Evolutionary conservation across 371 early-diverging fungal genomes (phyloP).

Genomic region (Apophysomyces elegans): DNA sequence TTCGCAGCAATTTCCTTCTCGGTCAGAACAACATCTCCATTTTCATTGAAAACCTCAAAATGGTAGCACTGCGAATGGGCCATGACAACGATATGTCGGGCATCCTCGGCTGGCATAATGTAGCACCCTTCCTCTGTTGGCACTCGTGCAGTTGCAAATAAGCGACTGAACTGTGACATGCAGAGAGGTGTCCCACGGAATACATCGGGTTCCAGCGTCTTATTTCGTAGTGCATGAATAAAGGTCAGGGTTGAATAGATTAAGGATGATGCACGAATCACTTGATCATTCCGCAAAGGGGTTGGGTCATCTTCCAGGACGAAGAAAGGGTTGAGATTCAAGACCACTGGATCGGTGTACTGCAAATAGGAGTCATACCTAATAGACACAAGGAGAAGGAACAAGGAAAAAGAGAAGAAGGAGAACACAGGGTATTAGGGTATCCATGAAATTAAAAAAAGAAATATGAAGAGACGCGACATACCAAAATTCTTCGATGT

Average conservation of each 20-base stretch:
- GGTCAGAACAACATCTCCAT: slow-evolving; percentile 44
- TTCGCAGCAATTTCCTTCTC: slow-evolving; percentile 58
- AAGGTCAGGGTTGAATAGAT: slow-evolving; percentile 60
- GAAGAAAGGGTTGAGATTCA: slow-evolving; percentile 60
- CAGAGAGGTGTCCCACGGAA: slow-evolving; percentile 68
- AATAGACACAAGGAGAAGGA: neutral
- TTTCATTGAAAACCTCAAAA: slow-evolving; percentile 67
- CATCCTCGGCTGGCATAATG: slow-evolving; percentile 50
- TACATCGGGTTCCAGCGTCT: slow-evolving; percentile 66
- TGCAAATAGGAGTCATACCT: slow-evolving; percentile 58
- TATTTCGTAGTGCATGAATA: slow-evolving; percentile 47
- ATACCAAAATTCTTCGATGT: slow-evolving; percentile 64
- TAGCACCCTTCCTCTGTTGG: slow-evolving; percentile 59
- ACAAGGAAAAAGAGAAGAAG: neutral
- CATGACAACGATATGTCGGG: slow-evolving; percentile 68
- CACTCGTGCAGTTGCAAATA: slow-evolving; percentile 67
- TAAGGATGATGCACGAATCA: slow-evolving; percentile 54
- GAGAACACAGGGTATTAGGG: neutral
- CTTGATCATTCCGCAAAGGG: slow-evolving; percentile 54
- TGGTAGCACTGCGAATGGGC: slow-evolving; percentile 68
- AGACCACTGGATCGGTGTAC: slow-evolving; percentile 49
- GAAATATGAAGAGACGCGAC: slow-evolving; percentile 4
- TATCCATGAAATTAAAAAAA: neutral
- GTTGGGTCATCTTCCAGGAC: slow-evolving; percentile 59
- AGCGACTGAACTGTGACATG: slow-evolving; percentile 68